Evolutionary conservation across 306 rosid genomes (phyloP).

Genomic region (Castanopsis chinensis): DNA sequence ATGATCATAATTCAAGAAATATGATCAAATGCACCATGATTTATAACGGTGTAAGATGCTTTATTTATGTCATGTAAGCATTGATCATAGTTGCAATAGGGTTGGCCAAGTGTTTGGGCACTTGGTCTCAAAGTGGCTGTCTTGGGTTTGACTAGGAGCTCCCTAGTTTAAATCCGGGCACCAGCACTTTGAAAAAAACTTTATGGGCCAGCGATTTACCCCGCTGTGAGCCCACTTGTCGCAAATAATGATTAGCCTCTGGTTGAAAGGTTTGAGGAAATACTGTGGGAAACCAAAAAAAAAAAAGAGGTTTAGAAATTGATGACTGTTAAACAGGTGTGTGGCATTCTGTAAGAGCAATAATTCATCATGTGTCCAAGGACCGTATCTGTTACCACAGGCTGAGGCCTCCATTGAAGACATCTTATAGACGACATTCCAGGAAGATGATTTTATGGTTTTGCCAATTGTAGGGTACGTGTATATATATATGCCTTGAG

Average conservation of each 20-base stretch:
- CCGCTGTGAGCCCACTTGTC: too few relatives aligned
- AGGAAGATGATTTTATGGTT: conserved; percentile 37
- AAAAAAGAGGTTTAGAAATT: background rate
- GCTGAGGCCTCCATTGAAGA: conserved; percentile 44
- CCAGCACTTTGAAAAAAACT: too few relatives aligned
- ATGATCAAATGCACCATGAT: background rate
- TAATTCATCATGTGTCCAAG: conserved; percentile 40
- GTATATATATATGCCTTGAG: background rate
- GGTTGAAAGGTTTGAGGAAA: too few relatives aligned
- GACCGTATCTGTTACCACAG: conserved; percentile 54
- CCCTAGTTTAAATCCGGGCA: too few relatives aligned
- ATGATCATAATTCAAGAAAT: background rate
- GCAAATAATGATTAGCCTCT: too few relatives aligned
- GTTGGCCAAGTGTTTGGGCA: too few relatives aligned
- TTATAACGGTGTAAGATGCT: background rate
- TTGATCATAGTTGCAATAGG: background rate
- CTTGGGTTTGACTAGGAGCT: too few relatives aligned
- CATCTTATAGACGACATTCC: conserved; percentile 33
- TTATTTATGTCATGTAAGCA: background rate
- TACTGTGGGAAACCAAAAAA: too few relatives aligned
- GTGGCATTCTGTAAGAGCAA: conserved; percentile 47
- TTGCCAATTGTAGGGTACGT: conserved; percentile 43
- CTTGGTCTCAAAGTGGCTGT: too few relatives aligned
- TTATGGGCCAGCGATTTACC: too few relatives aligned
- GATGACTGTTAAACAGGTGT: conserved; percentile 39